Conservation (phyloP, 495 filamentous ascomycete species). For the Aspergillus incahuasiensis region DNA sequence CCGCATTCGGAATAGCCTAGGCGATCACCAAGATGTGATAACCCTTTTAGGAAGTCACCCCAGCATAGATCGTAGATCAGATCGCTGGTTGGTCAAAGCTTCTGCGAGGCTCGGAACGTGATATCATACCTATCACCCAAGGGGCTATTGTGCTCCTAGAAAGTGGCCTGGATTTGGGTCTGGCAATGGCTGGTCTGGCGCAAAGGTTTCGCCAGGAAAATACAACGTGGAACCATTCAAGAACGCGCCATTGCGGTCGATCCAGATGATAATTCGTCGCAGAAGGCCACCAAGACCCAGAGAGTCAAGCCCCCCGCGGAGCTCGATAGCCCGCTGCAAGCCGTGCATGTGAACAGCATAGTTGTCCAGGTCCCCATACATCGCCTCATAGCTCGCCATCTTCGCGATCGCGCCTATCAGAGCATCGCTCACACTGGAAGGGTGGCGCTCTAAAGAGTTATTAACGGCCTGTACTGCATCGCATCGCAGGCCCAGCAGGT, state of each 20-base stretch:
- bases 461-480: constrained; percentile 34
- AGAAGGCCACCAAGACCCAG: constrained; percentile 39
- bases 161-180: constrained; percentile 31
- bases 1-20: not conserved
- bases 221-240: constrained; percentile 25
- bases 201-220: constrained; percentile 21
- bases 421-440: constrained; percentile 22
- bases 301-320: constrained; percentile 33
- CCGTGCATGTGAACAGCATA: constrained; percentile 41
- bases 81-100: not conserved
- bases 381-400: constrained; percentile 46
- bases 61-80: not conserved
- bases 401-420: constrained; percentile 44
- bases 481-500: constrained; percentile 33
- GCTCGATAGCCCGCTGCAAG: constrained; percentile 23
- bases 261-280: constrained; percentile 40
- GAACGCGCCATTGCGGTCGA: constrained; percentile 40
- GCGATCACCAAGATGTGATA: constrained; percentile 2
- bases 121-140: not conserved
- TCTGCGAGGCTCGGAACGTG: not conserved
- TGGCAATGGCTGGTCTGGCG: constrained; percentile 18
- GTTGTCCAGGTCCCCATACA: constrained; percentile 32
- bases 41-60: not conserved
- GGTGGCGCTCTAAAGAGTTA: constrained; percentile 19
- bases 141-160: constrained; percentile 19